Evolutionary conservation across 1,139 yeast genomes (phyloP), one percentile per base, ranked within the genome.

Genomic region (Taphrina communis): DNA sequence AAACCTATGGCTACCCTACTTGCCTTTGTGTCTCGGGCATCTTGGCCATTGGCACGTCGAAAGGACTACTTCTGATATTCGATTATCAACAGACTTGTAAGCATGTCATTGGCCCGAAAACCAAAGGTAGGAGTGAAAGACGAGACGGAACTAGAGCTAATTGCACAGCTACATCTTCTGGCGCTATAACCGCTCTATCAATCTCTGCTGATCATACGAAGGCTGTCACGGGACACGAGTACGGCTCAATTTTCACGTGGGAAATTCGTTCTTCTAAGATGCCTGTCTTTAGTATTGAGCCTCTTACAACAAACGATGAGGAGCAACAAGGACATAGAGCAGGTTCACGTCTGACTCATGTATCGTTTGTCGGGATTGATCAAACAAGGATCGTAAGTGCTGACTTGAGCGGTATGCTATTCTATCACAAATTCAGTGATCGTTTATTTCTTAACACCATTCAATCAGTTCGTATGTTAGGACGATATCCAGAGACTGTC

Each of bases 31-130:
- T 87, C 0, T 82, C 86, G 0, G 80, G 86, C 2, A 80, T 80
- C 67, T 80, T 90, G 1, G 85, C 85, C 0, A 75, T 90, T 12
- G 95, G 91, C 1, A 89, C 95, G 0, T 74, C 82, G 0, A 81
- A 81, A 62, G 93, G 93, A 0, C 78, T 76, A 59, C 80, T 89
- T 0, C 76, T 88, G 19, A 80, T 87, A 1, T 90, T 88, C 76
- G 88, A 86, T 74, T 88, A 87, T 73, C 83, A 82, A 62, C 96
- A 90, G 76, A 79, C 77, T 50, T 76, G 86, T 14, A 79, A 80
- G 41, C 79, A 77, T 69, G 78, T 81, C 0, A 75, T 86, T 58
- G 82, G 81, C 0, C 72, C 77, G 50, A 72, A 74, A 44, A 70
- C 74, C 11, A 72, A 73, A 44, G 70, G 74, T 72, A 69, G 9